Base-by-base conservation (phyloP, 1,284 basidiomycete species). In the Ceratobasidium sp. region DNA sequence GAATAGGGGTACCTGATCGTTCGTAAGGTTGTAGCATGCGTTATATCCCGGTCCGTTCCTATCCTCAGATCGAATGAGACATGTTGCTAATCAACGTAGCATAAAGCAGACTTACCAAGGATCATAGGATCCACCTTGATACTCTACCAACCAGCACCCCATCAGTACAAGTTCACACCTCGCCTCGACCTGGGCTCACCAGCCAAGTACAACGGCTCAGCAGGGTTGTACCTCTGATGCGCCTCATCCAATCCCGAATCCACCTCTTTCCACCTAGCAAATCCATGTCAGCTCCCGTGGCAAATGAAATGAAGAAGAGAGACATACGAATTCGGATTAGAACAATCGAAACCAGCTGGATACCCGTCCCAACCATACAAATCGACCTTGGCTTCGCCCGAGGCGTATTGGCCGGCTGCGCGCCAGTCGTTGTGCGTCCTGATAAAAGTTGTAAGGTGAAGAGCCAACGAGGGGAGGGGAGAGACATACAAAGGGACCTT, bases 371-470 rank as follows among this genome's bases (percentile, higher is more conserved):
- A 75, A 0, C 29, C 51, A 22, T 74, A 77, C 22, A 77, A 44
- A 37, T 77, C 76, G 17, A 77, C 76, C 34, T 67, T 73, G 40
- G 70, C 76, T 7, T 22, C 49, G 19, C 76, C 71, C 29, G 69
- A 61, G 11, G 66, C 71, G 29, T 34, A 77, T n/a, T 67, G 52
- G 3, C 66, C 66, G 9, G 19, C 29, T 17, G 71, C 34, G 4
- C 71, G 56, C 15, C 22, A 61, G 65, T 74, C 76, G 65, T 77
- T 77, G 52, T 77, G 71, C 1, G 64, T 77, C 15, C 76, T 77
- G n/a, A 25, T 9, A 40, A 11, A 54, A 25, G 19, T n/a, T 17
- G 29, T 54, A 15, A 34, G 57, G 5, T 43, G 15, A 2, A 25
- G 11, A 56, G 29, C 1, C 7, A 13, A 51, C 6, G 17, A 34